Percentiles rank a stretch among this genome's conserved stretches.
phyloP scores from a whole-genome alignment of 2,329 filamentous ascomycete genomes.

The Xylaria sp. region DNA sequence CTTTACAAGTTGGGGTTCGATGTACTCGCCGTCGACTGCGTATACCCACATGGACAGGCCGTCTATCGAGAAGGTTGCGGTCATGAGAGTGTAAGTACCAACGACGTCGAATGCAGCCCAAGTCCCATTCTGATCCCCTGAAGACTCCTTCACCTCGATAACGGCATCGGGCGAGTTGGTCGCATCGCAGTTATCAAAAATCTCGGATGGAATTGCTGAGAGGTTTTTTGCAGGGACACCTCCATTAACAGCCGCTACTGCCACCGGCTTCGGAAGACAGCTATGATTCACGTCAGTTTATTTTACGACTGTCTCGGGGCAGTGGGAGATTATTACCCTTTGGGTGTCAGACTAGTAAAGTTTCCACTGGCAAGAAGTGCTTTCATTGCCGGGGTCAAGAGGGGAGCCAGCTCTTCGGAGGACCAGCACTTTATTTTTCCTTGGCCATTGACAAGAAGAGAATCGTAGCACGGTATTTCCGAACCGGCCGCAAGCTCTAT shows the following conservation, averaged over 20 bases:
- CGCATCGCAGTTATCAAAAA: not conserved
- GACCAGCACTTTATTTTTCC: not conserved
- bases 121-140: not conserved
- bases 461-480: not conserved
- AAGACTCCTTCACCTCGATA: not conserved
- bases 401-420: not conserved
- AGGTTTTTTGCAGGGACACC: not conserved
- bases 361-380: not conserved
- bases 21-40: constrained; percentile 64
- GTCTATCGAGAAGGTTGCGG: constrained; percentile 60
- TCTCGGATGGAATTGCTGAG: not conserved
- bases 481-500: constrained; percentile 54
- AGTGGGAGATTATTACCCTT: not conserved
- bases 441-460: not conserved
- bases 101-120: constrained; percentile 59
- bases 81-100: constrained; percentile 59
- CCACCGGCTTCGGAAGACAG: not conserved
- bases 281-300: not conserved
- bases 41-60: constrained; percentile 64
- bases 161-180: not conserved
- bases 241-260: not conserved
- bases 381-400: not conserved
- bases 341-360: not conserved
- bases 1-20: constrained; percentile 61
- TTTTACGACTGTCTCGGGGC: not conserved